Evolutionary conservation across 768 basidiomycete genomes (phyloP), one percentile per base, ranked within the genome.

Genomic region (Zangia roseola): DNA sequence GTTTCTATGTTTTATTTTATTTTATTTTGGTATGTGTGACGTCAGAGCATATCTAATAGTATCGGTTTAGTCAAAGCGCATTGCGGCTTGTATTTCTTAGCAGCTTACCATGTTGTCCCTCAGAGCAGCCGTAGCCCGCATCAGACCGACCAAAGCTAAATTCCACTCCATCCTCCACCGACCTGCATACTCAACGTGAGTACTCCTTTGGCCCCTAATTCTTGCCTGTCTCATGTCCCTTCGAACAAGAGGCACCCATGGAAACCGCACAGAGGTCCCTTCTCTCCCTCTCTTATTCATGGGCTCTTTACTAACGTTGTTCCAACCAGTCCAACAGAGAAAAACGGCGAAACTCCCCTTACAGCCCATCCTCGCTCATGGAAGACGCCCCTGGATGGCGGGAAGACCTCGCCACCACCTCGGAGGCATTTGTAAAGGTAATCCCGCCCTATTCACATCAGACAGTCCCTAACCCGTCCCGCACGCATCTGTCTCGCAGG

Each of bases 321-420:
- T 5, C 17, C 19, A 40, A 82, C 78, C 55, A 75, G 10, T 65
- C 83, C 19, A 80, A 81, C 47, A 58, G 58, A 16, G 80, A 83
- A 59, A 86, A 85, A 52, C 62, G 54, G 12, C 71, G 76, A n/a
- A 79, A 79, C 56, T 63, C 80, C 34, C 58, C 71, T 19, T 67
- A 69, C 6, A 59, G 61, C 4, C 74, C 78, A 31, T 31, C 31
- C 3, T 73, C 80, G 1, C 74, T 79, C 10, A 74, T 77, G 46
- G 55, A 68, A n/a, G 55, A 73, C 10, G 83, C 84, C 0, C 85
- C 84, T 4, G 86, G 84, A 2, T 88, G 86, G 86, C 86, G 86
- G 52, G 86, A 88, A 55, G 62, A 65, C 21, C 75, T 88, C 12
- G 86, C 86, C 0, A 77, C 74, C 47, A 52, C 73, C 10, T 86